These are phyloP conservation scores for Rhizopogon roseolus DNA, from an alignment of 768 basidiomycete species.

Conservation along the genomic window DNA sequence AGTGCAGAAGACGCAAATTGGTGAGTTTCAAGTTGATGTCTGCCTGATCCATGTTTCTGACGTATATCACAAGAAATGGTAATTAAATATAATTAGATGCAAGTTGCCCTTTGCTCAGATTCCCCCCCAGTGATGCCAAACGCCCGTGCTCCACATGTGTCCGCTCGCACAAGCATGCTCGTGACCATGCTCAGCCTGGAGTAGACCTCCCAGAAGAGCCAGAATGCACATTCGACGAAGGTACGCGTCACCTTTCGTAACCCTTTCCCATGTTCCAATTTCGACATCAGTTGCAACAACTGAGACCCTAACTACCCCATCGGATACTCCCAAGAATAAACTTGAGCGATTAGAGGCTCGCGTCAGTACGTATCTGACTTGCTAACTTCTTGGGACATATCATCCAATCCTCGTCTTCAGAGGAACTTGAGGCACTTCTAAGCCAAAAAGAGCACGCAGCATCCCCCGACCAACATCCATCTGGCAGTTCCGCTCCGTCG, in stretches of 20 bases:
- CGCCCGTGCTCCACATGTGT: conserved; percentile 75
- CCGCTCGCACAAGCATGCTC: conserved; percentile 67
- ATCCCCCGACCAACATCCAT: conserved; percentile 2
- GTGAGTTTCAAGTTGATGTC: conserved; percentile 31
- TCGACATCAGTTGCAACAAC: conserved; percentile 28
- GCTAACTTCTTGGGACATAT: not conserved
- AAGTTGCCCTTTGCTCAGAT: conserved; percentile 1
- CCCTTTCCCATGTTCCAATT: not conserved
- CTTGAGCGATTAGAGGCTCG: conserved; percentile 64
- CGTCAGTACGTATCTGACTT: conserved; percentile 46
- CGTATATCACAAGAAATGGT: conserved; percentile 55
- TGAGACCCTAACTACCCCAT: conserved; percentile 27
- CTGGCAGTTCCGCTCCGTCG: not conserved
- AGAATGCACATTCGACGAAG: conserved; percentile 76
- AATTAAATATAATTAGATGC: conserved; percentile 7
- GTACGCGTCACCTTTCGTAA: conserved; percentile 26
- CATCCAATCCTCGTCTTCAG: conserved; percentile 29
- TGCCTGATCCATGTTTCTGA: conserved; percentile 10
- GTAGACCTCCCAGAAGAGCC: conserved; percentile 48
- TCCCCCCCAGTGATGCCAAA: conserved; percentile 56
- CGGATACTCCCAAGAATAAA: conserved; percentile 53
- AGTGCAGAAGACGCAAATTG: conserved; percentile 73
- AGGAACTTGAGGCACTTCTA: conserved; percentile 64
- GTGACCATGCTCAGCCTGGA: conserved; percentile 57
- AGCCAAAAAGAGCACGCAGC: conserved; percentile 44